Evolutionary conservation across 257 asterid species (phyloP), one percentile per base, ranked within the genome.

Genomic region (Solanum phureja): DNA sequence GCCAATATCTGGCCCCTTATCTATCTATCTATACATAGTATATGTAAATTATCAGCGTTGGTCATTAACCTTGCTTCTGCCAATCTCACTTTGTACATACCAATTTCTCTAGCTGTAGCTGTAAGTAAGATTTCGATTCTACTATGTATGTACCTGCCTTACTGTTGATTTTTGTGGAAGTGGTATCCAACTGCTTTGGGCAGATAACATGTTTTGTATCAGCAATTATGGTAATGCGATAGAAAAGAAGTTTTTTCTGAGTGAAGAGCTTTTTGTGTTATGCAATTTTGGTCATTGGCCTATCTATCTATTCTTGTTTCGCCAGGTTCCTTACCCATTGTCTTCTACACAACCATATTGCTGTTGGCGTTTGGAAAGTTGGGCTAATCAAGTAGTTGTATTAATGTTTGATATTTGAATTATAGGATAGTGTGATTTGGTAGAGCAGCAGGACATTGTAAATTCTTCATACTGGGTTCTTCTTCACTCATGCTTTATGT

Each of bases 41-140:
- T 91, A 92, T 87, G 83, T 90, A 38, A 34, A 83, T 71, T 86
- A 86, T 85, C 83, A 75, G 90, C 86, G 68, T 56, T 56, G 75
- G 87, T 87, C 72, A 81, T 89, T 85, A 76, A 38, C 83, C 79
- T 74, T 91, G 90, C 87, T 84, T 56, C 37, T 62, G n/a, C 49
- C 84, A 83, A 81, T 84, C 74, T 86, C 88, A 23, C 89, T 49
- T 52, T 92, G 94, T 92, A 92, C 79, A 92, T 90, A 90, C 87
- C 77, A 29, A 2, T 11, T 44, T 64, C 52, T 85, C 58, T 81
- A 88, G 86, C 82, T 75, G 29, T 87, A 82, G 82, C 68, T 86
- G 87, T 40, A 73, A 91, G 82, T 85, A 83, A 87, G 56, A 31
- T 35, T 56, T 83, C 21, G 58, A 87, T 40, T 71, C 71, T 27